Conservation (phyloP, 2,329 filamentous ascomycete genomes). For the Cadophora luteo-olivacea region DNA sequence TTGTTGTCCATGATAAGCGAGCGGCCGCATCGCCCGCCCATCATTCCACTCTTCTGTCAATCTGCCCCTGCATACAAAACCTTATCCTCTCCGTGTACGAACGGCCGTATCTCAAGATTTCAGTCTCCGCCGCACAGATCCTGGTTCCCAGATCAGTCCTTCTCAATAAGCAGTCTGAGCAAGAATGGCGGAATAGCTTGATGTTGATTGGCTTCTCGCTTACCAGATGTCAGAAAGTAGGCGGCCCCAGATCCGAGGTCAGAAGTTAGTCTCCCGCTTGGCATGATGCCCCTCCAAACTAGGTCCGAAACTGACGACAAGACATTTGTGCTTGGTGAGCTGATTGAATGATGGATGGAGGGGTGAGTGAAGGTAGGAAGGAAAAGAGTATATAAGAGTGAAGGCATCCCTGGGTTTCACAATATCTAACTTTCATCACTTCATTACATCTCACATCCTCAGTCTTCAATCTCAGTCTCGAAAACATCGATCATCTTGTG, state of each 20-base stretch:
- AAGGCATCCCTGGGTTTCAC: background rate
- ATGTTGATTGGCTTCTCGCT: background rate
- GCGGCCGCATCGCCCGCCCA: background rate
- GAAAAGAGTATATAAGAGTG: background rate
- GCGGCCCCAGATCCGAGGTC: background rate
- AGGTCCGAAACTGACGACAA: background rate
- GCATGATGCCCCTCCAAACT: background rate
- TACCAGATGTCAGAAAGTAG: constrained; percentile 4
- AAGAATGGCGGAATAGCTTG: background rate
- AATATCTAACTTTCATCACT: background rate
- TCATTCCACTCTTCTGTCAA: background rate
- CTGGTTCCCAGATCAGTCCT: background rate
- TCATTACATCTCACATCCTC: background rate
- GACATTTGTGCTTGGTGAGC: background rate
- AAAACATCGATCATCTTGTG: too few relatives aligned
- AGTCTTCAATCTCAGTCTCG: background rate
- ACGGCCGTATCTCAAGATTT: background rate
- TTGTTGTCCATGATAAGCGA: too few relatives aligned
- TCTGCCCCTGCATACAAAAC: background rate
- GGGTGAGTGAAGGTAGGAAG: background rate
- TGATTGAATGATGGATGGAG: background rate
- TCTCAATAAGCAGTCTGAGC: background rate
- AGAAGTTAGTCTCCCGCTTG: constrained; percentile 6
- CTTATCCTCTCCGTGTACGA: background rate
- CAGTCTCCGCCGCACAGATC: background rate